Evolutionary conservation across 176 grass and related monocot genomes (phyloP).

Genomic region (Poa annua): DNA sequence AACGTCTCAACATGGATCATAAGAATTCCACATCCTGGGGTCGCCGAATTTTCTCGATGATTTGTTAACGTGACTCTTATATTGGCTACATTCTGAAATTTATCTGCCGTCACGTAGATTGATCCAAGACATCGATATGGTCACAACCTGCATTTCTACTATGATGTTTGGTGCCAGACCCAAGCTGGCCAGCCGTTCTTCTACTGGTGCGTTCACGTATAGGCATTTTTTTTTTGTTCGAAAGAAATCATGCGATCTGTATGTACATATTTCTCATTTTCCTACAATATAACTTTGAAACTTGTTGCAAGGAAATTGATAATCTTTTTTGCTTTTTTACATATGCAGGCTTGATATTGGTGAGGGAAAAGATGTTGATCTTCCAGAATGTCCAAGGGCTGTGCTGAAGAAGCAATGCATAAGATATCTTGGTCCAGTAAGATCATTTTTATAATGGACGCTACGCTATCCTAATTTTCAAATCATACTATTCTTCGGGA

Average conservation of each 20-base stretch:
- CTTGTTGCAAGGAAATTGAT: not conserved
- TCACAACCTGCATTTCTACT: slow-evolving; percentile 94
- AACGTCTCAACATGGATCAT: slow-evolving; percentile 31
- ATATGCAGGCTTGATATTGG: slow-evolving; percentile 86
- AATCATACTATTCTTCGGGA: not conserved
- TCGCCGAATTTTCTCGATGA: not conserved
- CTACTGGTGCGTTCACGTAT: slow-evolving; percentile 60
- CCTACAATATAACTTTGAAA: not conserved
- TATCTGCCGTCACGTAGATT: slow-evolving; percentile 53
- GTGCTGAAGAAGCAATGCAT: slow-evolving; percentile 77
- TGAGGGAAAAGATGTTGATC: slow-evolving; percentile 79
- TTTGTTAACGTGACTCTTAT: not conserved
- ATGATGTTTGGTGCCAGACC: slow-evolving; percentile 73
- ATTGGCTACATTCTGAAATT: slow-evolving; percentile 12
- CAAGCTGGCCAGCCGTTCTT: slow-evolving; percentile 92
- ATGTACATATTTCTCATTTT: not conserved
- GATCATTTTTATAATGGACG: slow-evolving; percentile 1
- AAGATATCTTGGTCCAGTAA: slow-evolving; percentile 95
- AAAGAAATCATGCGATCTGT: not conserved
- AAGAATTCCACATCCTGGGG: not conserved
- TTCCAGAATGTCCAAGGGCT: slow-evolving; percentile 69
- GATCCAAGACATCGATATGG: slow-evolving; percentile 93
- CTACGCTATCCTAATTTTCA: not conserved
- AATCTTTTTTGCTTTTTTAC: not conserved
- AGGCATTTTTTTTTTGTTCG: not conserved